These are phyloP conservation scores for Adansonia digitata DNA, from an alignment of 345 rosid species.

Conservation along the genomic window DNA sequence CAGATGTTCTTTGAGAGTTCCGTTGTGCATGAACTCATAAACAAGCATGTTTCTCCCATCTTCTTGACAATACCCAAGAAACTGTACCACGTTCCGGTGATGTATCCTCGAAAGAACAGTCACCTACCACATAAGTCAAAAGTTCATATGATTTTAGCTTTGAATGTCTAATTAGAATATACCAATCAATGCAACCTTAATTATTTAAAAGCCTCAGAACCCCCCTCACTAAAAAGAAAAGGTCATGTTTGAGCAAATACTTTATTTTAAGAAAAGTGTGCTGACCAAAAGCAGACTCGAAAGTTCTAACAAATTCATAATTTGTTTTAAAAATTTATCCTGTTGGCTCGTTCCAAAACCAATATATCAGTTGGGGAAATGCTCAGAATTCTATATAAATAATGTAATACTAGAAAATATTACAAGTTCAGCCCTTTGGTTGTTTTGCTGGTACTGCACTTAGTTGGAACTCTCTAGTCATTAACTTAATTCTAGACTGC, in stretches of 20 bases:
- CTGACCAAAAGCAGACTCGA: not conserved
- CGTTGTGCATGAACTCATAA: constrained; percentile 94
- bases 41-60: constrained; percentile 78
- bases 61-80: constrained; percentile 98
- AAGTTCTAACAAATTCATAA: not conserved
- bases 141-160: constrained; percentile 11
- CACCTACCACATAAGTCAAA: constrained; percentile 46
- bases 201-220: not conserved
- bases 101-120: constrained; percentile 96
- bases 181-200: not conserved
- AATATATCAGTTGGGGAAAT: not conserved
- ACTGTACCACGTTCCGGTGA: constrained; percentile 94
- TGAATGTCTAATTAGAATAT: not conserved
- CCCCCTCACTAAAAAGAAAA: not conserved
- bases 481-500: not conserved
- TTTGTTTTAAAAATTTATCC: not conserved
- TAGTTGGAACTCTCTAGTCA: not conserved
- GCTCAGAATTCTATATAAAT: not conserved
- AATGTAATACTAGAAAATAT: not conserved
- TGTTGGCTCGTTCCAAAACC: not conserved
- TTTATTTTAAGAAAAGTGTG: not conserved
- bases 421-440: not conserved
- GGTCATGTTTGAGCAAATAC: not conserved
- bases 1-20: constrained; percentile 98
- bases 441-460: not conserved